phyloP scores from a whole-genome alignment of 78 protist genomes.

The Dictyostelium discoideum region DNA sequence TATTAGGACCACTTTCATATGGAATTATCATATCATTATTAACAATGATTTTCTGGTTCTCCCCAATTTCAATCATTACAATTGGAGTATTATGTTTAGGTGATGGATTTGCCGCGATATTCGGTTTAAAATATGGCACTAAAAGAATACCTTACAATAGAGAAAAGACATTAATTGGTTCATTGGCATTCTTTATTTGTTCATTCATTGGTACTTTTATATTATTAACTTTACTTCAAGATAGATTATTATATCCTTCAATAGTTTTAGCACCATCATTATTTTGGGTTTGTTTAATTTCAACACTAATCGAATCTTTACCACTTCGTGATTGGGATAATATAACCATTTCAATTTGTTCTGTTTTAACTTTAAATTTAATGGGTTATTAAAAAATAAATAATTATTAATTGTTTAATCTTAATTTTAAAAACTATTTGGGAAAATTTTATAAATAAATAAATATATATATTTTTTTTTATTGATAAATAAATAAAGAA shows the following conservation, averaged over 20 bases:
- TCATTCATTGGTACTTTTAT: constrained; percentile 37
- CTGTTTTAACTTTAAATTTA: neutral
- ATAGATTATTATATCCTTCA: neutral
- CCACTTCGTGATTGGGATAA: constrained; percentile 79
- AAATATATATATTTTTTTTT: neutral
- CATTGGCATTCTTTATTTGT: constrained; percentile 17
- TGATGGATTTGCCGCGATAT: constrained; percentile 76
- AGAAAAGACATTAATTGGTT: constrained; percentile 45
- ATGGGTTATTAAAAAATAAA: constrained; percentile 26
- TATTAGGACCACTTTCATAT: constrained; percentile 68
- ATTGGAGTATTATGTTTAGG: constrained; percentile 54
- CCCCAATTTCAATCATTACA: constrained; percentile 62
- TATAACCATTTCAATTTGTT: constrained; percentile 31
- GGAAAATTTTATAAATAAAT: neutral
- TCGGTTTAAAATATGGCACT: constrained; percentile 9
- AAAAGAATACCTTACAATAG: constrained; percentile 50
- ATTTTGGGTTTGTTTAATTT: neutral
- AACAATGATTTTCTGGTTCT: constrained; percentile 49
- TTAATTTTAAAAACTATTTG: no score
- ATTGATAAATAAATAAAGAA: neutral
- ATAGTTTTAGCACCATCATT: constrained; percentile 21
- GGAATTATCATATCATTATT: constrained; percentile 36
- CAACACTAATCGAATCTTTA: constrained; percentile 50
- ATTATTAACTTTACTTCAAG: neutral
- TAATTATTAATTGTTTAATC: neutral